Base-by-base conservation (phyloP, 23 red algal species). In the Gracilaria domingensis region DNA sequence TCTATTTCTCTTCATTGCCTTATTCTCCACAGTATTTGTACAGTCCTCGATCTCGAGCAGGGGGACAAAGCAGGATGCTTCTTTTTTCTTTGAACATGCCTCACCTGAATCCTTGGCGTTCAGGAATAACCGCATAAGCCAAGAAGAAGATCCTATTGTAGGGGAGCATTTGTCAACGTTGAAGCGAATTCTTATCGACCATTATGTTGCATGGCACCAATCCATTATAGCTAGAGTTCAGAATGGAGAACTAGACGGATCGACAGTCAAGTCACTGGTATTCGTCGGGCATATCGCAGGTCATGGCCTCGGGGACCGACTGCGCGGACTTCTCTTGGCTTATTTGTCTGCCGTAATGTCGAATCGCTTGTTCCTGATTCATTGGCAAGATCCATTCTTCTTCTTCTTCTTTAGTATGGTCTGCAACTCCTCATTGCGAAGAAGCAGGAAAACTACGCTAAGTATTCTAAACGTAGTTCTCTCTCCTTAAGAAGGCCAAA, bases 301-400 rank as follows among this genome's bases (percentile, higher is more conserved):
- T 37, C 82, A 86, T 73, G 82, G 82, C 8, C 82, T 86, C 12
- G 82, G 82, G 11, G 82, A 86, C 42, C 24, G 82, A 67, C 32
- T 86, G 34, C 82, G 82, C 1, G 82, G 82, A 12, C 20, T 86
- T 4, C 48, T 86, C 23, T 23, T 37, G 33, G 82, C 82, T 20
- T 86, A 86, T 2, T 48, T 86, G n/a, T 72, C 28, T 45, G 82
- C 82, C 0, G 38, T 86, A 8, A 67, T 86, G 57, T 72, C 82
- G 21, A n/a, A 72, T 49, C 82, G 82, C 34, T 45, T 86, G 58
- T 20, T 86, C 12, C 28, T 86, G 35, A 86, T 86, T 51, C 33
- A 69, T 9, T 86, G 82, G 82, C 37, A 72, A 35, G 45, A 71
- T 28, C 82, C 82, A 23, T 71, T 86, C 61, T 36, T 32, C 11